phyloP scores from a whole-genome alignment of 768 basidiomycete species.

The Mrakia blollopis region DNA sequence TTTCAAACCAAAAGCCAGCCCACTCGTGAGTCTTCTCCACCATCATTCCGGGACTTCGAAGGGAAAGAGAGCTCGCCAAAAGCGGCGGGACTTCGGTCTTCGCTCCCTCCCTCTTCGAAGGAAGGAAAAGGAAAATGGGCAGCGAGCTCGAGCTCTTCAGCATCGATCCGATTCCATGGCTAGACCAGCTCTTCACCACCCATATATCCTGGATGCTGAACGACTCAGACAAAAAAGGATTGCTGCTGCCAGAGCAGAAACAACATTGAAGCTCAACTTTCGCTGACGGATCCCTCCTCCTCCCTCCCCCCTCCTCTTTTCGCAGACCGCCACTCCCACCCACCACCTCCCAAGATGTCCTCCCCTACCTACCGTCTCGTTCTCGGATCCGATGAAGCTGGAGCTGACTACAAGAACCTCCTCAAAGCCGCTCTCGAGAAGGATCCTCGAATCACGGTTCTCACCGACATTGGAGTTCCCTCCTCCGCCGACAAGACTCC shows the following conservation, averaged over 20 bases:
- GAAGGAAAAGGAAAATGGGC: no score
- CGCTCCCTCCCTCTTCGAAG: no score
- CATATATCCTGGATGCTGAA: no score
- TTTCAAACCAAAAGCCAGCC: no score
- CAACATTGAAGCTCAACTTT: no score
- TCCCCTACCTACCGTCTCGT: constrained; percentile 33
- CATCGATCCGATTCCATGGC: no score
- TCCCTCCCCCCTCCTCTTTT: background rate
- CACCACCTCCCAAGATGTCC: background rate
- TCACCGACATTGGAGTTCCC: constrained; percentile 28
- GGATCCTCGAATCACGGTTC: constrained; percentile 36
- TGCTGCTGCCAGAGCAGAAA: no score
- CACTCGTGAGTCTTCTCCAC: background rate
- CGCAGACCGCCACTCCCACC: background rate
- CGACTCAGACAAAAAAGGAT: no score
- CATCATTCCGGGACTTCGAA: background rate
- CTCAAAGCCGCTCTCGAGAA: constrained; percentile 37
- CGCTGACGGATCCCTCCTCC: background rate
- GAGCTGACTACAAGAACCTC: constrained; percentile 39
- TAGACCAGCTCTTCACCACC: no score
- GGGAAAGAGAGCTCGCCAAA: no score
- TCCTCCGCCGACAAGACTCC: constrained; percentile 38
- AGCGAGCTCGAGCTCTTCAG: no score
- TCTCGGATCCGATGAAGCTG: constrained; percentile 42
- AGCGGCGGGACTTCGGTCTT: no score